Conservation (phyloP, 208 protist species). For the Leishmania arabica region DNA sequence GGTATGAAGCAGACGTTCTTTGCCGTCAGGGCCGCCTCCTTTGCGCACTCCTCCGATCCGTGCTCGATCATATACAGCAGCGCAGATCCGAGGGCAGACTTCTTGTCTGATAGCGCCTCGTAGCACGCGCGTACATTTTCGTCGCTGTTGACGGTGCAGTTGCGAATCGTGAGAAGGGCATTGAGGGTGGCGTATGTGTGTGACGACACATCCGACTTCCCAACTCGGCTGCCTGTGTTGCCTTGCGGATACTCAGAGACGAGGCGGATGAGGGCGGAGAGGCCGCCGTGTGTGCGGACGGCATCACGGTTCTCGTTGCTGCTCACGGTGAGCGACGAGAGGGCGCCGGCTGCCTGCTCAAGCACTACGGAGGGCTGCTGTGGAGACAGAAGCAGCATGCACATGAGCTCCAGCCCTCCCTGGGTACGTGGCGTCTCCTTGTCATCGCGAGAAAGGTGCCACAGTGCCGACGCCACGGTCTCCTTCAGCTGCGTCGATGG, state of each 20-base stretch:
- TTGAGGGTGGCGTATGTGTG: conserved; percentile 81
- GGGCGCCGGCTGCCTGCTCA: conserved; percentile 88
- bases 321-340: conserved; percentile 89
- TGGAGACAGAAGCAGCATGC: conserved; percentile 64
- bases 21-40: conserved; percentile 83
- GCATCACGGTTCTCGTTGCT: conserved; percentile 82
- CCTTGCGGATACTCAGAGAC: conserved; percentile 62
- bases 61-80: conserved; percentile 79
- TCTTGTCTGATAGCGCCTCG: conserved; percentile 31
- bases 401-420: conserved; percentile 85
- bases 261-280: conserved; percentile 69
- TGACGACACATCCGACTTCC: conserved; percentile 37
- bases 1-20: conserved; percentile 79
- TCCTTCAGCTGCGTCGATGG: conserved; percentile 86
- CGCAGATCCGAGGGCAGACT: conserved; percentile 45
- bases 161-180: conserved; percentile 79
- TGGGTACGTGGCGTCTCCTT: conserved; percentile 79
- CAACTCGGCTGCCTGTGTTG: conserved; percentile 24
- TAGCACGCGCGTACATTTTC: conserved; percentile 57
- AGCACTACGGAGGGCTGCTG: conserved; percentile 76
- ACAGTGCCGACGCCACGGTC: conserved; percentile 85
- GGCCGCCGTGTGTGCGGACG: conserved; percentile 72
- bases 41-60: conserved; percentile 85
- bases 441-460: conserved; percentile 89
- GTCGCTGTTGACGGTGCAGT: conserved; percentile 76